Evolutionary conservation across 805 yeast species (phyloP).

Genomic region (Debaryomyces tyrocola): DNA sequence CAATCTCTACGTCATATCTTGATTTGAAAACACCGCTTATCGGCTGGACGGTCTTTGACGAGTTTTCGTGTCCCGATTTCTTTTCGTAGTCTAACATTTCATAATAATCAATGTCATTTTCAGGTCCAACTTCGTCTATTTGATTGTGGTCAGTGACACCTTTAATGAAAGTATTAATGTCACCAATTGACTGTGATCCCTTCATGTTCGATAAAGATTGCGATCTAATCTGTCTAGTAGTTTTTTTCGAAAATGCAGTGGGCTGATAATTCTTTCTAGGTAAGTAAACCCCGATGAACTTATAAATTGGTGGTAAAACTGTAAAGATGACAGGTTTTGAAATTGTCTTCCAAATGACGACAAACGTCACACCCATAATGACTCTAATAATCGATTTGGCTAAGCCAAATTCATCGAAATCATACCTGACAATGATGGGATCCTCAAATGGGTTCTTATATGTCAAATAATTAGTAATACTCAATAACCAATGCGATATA

Average conservation of each 20-base stretch:
- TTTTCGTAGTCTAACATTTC: conserved; percentile 37
- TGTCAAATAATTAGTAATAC: conserved; percentile 28
- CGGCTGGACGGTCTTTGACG: conserved; percentile 8
- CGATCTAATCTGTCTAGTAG: conserved; percentile 36
- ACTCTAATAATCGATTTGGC: conserved; percentile 47
- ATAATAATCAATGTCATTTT: conserved; percentile 40
- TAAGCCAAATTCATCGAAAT: conserved; percentile 43
- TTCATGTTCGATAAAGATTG: conserved; percentile 39
- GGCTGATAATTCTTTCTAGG: conserved; percentile 39
- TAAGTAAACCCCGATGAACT: conserved; percentile 34
- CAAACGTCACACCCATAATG: conserved; percentile 57
- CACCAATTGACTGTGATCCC: conserved; percentile 22
- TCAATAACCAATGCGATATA: conserved; percentile 54
- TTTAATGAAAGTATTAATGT: conserved; percentile 24
- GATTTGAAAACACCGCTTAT: conserved; percentile 52
- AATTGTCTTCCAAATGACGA: conserved; percentile 71
- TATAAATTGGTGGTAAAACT: conserved; percentile 60
- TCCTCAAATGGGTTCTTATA: conserved; percentile 15
- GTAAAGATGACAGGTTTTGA: conserved; percentile 67
- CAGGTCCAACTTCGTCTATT: conserved; percentile 34
- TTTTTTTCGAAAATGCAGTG: conserved; percentile 34
- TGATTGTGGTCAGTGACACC: conserved; percentile 25
- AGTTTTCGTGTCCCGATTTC: conserved; percentile 3
- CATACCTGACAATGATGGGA: conserved; percentile 43
- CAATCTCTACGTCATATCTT: conserved; percentile 71